Conservation (phyloP, 2,329 filamentous ascomycete genomes). For the Cercospora berteroae region DNA sequence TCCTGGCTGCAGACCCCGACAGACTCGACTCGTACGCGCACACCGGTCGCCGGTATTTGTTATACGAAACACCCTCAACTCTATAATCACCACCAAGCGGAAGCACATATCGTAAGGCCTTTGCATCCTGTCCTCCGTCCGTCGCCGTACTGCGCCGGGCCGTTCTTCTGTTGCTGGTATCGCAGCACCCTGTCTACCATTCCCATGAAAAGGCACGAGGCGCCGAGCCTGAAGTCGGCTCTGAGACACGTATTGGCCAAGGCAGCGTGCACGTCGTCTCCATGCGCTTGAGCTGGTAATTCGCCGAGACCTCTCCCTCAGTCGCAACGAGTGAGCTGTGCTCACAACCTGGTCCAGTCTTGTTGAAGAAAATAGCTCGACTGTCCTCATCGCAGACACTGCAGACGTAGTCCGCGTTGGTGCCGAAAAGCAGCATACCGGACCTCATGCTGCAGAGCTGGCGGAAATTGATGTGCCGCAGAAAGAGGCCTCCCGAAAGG, state of each 20-base stretch:
- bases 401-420: conserved; percentile 1
- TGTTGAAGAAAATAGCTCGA: background rate
- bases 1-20: background rate
- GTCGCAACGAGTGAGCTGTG: conserved; percentile 6
- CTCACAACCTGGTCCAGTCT: conserved; percentile 7
- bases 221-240: background rate
- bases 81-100: background rate
- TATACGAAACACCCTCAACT: background rate
- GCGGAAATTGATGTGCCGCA: conserved; percentile 13
- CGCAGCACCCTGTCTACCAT: background rate
- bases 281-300: conserved; percentile 1
- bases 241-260: background rate
- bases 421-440: conserved; percentile 15
- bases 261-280: background rate
- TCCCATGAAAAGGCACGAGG: background rate
- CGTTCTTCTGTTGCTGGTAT: background rate
- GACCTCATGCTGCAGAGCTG: conserved; percentile 8
- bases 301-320: background rate
- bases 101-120: background rate
- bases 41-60: background rate
- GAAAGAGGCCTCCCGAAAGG: background rate
- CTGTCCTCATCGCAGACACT: conserved; percentile 11
- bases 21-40: background rate
- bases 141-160: background rate
- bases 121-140: background rate